Evolutionary conservation across 345 rosid species (phyloP), one percentile per base, ranked within the genome.

Genomic region (Viola odorata): DNA sequence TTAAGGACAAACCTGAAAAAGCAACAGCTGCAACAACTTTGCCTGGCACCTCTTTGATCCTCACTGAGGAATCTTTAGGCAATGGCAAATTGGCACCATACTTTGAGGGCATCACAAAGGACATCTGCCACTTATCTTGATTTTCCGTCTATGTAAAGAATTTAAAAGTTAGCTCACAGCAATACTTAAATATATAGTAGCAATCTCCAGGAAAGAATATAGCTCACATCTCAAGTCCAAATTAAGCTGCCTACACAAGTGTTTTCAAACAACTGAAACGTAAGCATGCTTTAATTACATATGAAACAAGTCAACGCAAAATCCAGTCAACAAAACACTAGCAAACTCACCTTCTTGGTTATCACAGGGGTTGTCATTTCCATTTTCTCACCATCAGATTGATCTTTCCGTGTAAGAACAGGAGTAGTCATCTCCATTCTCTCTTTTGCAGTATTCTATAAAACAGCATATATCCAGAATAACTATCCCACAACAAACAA

Each of bases 401-500:
- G 73, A 64, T 67, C 61, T 76, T 80, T 84, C 37, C 85, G 81
- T 5, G 94, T 87, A 60, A 84, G 50, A 60, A 92, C 98, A 58
- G 96, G 96, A 4, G 96, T 92, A 1, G 91, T 89, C 98, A 92
- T 92, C 73, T 89, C 94, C 96, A 85, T 87, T 71, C 56, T 77
- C 82, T 89, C 89, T 57, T 61, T 77, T 3, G 50, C 54, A 1
- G 71, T 77, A 70, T 92, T 92, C 98, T 92, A 67, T 8, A 12
- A 57, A 60, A 62, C 56, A 23, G 8, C 12, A 3, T 63, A 73
- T 16, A 44, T 15, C 9, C 13, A 13, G n/a, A 63, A 50, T 42
- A 66, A 72, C 49, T 50, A 75, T 57, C 63, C 36, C 0, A 32
- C 38, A 16, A 2, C 12, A 53, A 16, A 53, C 8, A 16, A 42